Evolutionary conservation across 495 filamentous ascomycete genomes (phyloP), one percentile per base, ranked within the genome.

Genomic region (Penicillium nucicola): DNA sequence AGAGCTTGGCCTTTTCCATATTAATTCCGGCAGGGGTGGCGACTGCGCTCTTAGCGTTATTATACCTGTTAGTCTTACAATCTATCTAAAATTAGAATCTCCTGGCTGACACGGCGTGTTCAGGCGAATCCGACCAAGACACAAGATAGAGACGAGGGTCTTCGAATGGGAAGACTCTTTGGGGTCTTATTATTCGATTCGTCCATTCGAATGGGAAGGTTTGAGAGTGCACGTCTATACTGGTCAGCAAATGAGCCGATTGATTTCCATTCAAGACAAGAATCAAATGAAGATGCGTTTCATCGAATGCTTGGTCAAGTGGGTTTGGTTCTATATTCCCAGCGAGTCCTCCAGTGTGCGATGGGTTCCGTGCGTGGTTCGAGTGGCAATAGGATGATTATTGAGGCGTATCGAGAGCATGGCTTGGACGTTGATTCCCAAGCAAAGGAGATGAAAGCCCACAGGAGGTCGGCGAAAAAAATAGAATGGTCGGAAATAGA

Each of bases 101-200:
- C 39, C 9, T 23, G 41, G 11, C 51, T 48, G 11, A 48, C 3
- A 48, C 3, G 30, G 3, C 8, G 20, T 15, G 35, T 31, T 4
- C 23, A 53, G 51, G 38, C 28, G 12, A 31, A 41, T 48, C 8
- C 7, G 11, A 42, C 14, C 11, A 47, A 8, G 19, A 37, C 48
- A 43, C 15, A 18, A n/a, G 19, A 9, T 20, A 31, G 51, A 48
- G 3, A 43, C 19, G 31, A 48, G 14, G 51, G 51, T 1, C n/a
- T 53, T 31, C 51, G 39, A n/a, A 53, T 53, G 51, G 51, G 32
- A 53, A 53, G 44, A 15, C 50, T 53, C 36, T 48, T 53, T 20
- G 44, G 47, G 37, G 13, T 53, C 15, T 38, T 53, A 12, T 38
- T 53, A 13, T 44, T 51, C 36, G 14, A 4, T 31, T 30, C 9